A percentile compares a stretch with the other conserved stretches of the same genome.
phyloP scores from a whole-genome alignment of 306 rosid species.

The Medicago arabica region DNA sequence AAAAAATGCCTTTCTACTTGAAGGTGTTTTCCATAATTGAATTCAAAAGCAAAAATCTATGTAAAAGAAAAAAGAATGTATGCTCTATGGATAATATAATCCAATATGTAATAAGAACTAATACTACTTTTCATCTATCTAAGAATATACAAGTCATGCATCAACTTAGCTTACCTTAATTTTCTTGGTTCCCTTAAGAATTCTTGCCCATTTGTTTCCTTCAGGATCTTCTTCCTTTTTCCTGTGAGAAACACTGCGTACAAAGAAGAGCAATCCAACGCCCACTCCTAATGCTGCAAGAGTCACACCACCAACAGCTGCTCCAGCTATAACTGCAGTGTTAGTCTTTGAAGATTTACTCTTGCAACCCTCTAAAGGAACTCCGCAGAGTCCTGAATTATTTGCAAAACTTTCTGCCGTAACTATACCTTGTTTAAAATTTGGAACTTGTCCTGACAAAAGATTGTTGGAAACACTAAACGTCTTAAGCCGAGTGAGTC shows the following conservation, averaged over 20 bases:
- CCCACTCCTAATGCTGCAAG: slow-evolving; percentile 62
- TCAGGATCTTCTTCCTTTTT: slow-evolving; percentile 89
- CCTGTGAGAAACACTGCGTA: slow-evolving; percentile 62
- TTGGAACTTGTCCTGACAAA: slow-evolving; percentile 72
- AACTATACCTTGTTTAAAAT: background rate
- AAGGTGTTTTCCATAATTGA: slow-evolving; percentile 20
- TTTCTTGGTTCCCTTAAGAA: slow-evolving; percentile 75
- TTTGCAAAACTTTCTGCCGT: slow-evolving; percentile 49
- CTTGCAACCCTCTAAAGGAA: slow-evolving; percentile 44
- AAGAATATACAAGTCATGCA: slow-evolving; percentile 17
- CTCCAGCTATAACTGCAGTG: slow-evolving; percentile 72
- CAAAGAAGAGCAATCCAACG: slow-evolving; percentile 64
- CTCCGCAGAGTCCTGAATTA: slow-evolving; percentile 75
- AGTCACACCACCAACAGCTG: slow-evolving; percentile 78
- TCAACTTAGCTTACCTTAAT: slow-evolving; percentile 67
- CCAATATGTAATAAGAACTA: background rate
- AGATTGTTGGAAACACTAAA: slow-evolving; percentile 66
- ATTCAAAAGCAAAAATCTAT: slow-evolving; percentile 6
- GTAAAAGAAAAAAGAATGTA: slow-evolving; percentile 10
- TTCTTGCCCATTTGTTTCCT: slow-evolving; percentile 94
- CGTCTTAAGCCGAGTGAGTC: slow-evolving; percentile 55
- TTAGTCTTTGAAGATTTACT: slow-evolving; percentile 44
- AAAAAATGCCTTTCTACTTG: no score
- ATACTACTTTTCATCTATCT: background rate
- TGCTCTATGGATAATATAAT: background rate